Conservation (phyloP, 2,329 filamentous ascomycete species). For the Epichloe gansuensis region DNA sequence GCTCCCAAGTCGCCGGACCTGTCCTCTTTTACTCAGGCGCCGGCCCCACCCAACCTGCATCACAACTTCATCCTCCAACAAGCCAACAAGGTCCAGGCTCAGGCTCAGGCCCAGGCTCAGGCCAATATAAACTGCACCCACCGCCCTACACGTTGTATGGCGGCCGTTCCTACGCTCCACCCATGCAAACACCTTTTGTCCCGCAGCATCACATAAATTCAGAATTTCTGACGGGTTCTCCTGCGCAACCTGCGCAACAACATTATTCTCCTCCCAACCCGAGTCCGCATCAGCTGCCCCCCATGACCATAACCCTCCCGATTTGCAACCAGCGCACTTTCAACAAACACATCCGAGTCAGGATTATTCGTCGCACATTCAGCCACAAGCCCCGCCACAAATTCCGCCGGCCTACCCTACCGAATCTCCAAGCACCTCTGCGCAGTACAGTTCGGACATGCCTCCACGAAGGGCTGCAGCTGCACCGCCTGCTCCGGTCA, state of each 20-base stretch:
- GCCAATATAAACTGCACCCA: constrained; percentile 23
- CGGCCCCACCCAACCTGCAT: constrained; percentile 14
- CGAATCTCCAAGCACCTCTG: not conserved
- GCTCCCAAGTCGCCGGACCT: constrained; percentile 48
- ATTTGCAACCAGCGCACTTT: constrained; percentile 8
- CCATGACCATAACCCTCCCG: constrained; percentile 9
- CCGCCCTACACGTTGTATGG: constrained; percentile 14
- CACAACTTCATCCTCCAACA: constrained; percentile 8
- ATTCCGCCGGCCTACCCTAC: constrained; percentile 1
- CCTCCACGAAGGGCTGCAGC: constrained; percentile 20
- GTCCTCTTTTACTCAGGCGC: constrained; percentile 38
- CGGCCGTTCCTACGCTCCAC: constrained; percentile 15
- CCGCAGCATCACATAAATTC: constrained; percentile 14
- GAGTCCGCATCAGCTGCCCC: constrained; percentile 7
- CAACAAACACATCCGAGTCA: constrained; percentile 3
- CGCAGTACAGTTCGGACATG: constrained; percentile 17
- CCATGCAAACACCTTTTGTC: constrained; percentile 17
- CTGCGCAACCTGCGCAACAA: constrained; percentile 9
- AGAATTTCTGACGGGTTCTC: constrained; percentile 14
- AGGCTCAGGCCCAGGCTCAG: constrained; percentile 8
- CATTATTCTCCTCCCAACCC: constrained; percentile 12
- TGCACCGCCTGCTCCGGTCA: constrained; percentile 24
- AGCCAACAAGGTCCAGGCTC: too few species aligned
- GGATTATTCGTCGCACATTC: not conserved
- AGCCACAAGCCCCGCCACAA: constrained; percentile 2